Base-by-base conservation (phyloP, 2,329 filamentous ascomycete species). In the Pestalotiopsis sp. region DNA sequence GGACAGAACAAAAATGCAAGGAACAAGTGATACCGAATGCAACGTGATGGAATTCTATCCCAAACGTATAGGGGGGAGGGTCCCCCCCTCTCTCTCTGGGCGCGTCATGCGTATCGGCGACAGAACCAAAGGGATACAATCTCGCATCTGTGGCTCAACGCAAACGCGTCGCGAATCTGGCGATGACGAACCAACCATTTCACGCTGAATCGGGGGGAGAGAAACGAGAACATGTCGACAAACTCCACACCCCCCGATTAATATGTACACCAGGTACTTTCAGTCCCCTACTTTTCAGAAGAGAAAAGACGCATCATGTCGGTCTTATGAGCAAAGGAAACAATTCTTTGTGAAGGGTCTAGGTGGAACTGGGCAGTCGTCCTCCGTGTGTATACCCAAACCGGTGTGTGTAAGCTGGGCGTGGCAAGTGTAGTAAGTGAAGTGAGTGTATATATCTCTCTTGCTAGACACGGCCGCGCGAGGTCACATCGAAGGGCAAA, bases 1-100 rank as follows among this genome's bases (percentile, higher is more conserved):
- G 31, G 31, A 36, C 31, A 36, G 7, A 36, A 36, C 6, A 36
- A 36, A 36, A 27, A 20, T 67, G 66, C 66, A 67, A 58, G 66
- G 49, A 67, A 56, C 25, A 13, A 13, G 17, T 57, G 27, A n/a
- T 67, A 39, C 66, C 66, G 66, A 67, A 67, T 67, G 66, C 39
- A 67, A 67, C 66, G 17, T 64, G 38, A 20, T 52, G 59, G 31
- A 36, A 39, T 64, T 64, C 38, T 64, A 64, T 64, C 39, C 39
- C 61, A 64, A 64, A 64, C 64, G 27, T 58, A 45, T 20, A 12
- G 25, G 13, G 27, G 7, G 41, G 17, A 52, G 45, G 20, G 20
- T 25, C 61, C 20, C 38, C 31, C 31, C 27, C 27, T 27, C 31
- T 36, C 31, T 36, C 31, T 36, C 31, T 36, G 31, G 23, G 31